Evolutionary conservation across 148 eudicot genomes (phyloP).

Genomic region (Cornus suecica): DNA sequence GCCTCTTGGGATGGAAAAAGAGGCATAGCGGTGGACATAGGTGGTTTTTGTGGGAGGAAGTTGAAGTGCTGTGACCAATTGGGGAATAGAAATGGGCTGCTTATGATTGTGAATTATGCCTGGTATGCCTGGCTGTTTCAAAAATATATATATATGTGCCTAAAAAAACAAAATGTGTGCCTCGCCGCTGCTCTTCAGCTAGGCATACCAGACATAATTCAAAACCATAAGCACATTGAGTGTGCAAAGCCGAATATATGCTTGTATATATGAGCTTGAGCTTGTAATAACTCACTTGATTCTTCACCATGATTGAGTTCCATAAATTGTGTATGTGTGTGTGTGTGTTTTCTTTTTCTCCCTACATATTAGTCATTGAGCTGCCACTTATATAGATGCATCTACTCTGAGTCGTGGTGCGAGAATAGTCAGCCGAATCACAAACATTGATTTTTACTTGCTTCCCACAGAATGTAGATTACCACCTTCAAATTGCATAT

Average conservation of each 20-base stretch:
- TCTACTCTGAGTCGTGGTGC: no score
- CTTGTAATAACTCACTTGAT: neutral
- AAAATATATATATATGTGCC: no score
- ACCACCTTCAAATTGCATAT: no score
- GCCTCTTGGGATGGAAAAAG: no score
- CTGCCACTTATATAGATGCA: no score
- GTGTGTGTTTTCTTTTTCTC: no score
- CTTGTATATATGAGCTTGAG: conserved; percentile 7
- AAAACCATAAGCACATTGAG: neutral
- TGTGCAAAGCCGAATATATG: neutral
- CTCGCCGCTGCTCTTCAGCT: neutral
- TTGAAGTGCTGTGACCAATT: neutral
- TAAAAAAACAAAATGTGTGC: no score
- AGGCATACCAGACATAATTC: conserved; percentile 11
- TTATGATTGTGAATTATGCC: conserved; percentile 3
- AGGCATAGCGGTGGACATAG: neutral
- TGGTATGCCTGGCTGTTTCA: conserved; percentile 8
- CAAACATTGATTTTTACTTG: no score
- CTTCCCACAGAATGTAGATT: no score
- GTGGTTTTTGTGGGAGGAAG: neutral
- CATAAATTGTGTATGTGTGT: no score
- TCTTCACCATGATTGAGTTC: neutral
- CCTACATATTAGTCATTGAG: no score
- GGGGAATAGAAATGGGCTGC: conserved; percentile 5
- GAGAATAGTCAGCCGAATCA: no score